Percentiles rank a stretch among this genome's conserved stretches.
Conservation (phyloP, 2,329 filamentous ascomycete genomes). For the Aureobasidium uvarum region DNA sequence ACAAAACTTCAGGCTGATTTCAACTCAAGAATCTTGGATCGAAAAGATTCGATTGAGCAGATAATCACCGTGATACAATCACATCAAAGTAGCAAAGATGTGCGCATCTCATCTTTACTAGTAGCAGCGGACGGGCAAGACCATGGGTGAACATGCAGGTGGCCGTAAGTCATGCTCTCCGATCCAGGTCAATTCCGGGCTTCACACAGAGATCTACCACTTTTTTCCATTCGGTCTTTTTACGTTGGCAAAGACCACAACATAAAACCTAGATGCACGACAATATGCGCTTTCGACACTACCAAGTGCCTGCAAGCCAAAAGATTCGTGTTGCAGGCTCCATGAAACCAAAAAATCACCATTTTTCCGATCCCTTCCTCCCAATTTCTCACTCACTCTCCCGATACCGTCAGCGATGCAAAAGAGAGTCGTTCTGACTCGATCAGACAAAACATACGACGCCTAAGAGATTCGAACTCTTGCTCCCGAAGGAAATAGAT, state of each 20-base stretch:
- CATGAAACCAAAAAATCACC: background rate
- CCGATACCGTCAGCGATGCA: background rate
- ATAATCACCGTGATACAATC: background rate
- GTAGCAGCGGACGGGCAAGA: background rate
- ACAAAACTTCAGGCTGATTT: background rate
- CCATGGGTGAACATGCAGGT: background rate
- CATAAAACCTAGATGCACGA: background rate
- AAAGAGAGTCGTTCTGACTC: background rate
- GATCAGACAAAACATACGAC: conserved; percentile 3
- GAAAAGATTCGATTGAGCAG: background rate
- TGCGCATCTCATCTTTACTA: background rate
- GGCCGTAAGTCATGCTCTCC: background rate
- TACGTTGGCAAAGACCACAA: background rate
- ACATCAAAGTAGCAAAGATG: background rate
- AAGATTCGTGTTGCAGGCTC: background rate
- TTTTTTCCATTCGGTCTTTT: background rate
- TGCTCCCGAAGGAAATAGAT: conserved; percentile 24
- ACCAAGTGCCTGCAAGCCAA: background rate
- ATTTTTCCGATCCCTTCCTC: too few relatives aligned
- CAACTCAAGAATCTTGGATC: background rate
- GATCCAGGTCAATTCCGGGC: background rate
- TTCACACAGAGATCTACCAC: background rate
- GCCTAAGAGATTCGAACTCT: conserved; percentile 15
- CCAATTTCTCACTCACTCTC: background rate
- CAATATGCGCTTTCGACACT: background rate